Percentiles rank a stretch among this genome's conserved stretches.
Evolutionary conservation across 768 basidiomycete genomes (phyloP).

Genomic region (Boletus rufocinnamomeus): DNA sequence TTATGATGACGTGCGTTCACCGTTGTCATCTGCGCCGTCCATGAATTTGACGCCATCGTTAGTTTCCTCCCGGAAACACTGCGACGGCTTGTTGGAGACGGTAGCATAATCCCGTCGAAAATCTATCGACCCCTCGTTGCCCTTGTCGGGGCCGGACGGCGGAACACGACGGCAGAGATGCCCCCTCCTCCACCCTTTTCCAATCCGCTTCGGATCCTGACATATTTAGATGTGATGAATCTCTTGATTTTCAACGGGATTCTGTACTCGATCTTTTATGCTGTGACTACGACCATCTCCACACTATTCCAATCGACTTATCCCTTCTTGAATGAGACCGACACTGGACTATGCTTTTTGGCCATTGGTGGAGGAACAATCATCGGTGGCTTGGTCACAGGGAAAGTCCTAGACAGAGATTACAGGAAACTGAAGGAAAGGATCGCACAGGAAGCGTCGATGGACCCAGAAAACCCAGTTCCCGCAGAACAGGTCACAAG

Average conservation of each 20-base stretch:
- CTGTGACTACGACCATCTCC: slow-evolving; percentile 46
- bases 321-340: slow-evolving; percentile 47
- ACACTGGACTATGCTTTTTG: slow-evolving; percentile 77
- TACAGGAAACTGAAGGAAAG: slow-evolving; percentile 46
- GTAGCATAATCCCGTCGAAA: slow-evolving; percentile 30
- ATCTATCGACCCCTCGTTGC: slow-evolving; percentile 32
- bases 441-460: slow-evolving; percentile 12
- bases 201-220: slow-evolving; percentile 42
- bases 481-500: slow-evolving; percentile 25
- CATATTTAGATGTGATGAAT: slow-evolving; percentile 39
- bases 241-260: slow-evolving; percentile 56
- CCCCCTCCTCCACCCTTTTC: slow-evolving; percentile 27
- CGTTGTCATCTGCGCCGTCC: not conserved
- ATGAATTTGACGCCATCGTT: not conserved
- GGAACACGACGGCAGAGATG: not conserved
- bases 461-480: slow-evolving; percentile 25
- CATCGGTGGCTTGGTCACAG: slow-evolving; percentile 57
- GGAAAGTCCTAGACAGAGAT: slow-evolving; percentile 66
- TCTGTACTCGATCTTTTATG: slow-evolving; percentile 53
- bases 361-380: slow-evolving; percentile 73
- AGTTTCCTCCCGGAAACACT: slow-evolving; percentile 30
- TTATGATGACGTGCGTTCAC: slow-evolving; percentile 14
- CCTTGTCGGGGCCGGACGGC: slow-evolving; percentile 27
- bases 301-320: slow-evolving; percentile 53
- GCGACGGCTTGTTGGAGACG: slow-evolving; percentile 30